Evolutionary conservation across 768 basidiomycete genomes (phyloP), one percentile per base, ranked within the genome.

Genomic region (Lentinus tigrinus): DNA sequence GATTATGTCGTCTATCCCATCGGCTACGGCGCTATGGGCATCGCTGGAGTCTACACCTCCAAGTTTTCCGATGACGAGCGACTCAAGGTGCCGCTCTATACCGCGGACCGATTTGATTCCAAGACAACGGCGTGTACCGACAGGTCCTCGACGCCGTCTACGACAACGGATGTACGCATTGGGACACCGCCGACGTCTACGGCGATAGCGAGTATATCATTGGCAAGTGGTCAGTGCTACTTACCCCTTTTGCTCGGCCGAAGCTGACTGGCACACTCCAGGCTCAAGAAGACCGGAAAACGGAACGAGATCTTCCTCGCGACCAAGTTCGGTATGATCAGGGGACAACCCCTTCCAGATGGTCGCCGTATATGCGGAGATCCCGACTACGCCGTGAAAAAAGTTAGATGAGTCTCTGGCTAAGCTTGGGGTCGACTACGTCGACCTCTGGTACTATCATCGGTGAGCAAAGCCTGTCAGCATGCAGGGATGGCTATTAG

Each of bases 11-110:
- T 84, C n/a, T 73, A 78, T 7, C 79, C 79, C 21, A 75, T 88
- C 11, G 85, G 85, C 2, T 85, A 81, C 56, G 87, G 87, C 5
- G 71, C 77, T 7, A 87, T 87, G 85, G 84, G 82, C 6, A 64
- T 86, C 11, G 78, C 79, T 14, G 74, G 70, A 1, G 73, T 66
- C 43, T 85, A 84, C 55, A 84, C 85, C n/a, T 56, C 66, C 2
- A 65, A 68, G 0, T 71, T 71, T 14, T 57, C 75, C 3, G 85
- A 88, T 57, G 83, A 87, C 61, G 83, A 86, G 52, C 75, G 84
- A 2, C 77, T 88, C 63, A 80, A 82, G 78, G 84, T 84, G 49
- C 26, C 67, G 21, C 9, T 13, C 1, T 6, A 3, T n/a, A 21
- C 28, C 14, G 43, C 26, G 11, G 19, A n/a, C n/a, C n/a, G n/a